phyloP scores from a whole-genome alignment of 257 asterid species.

The Thymus quinquecostatus region DNA sequence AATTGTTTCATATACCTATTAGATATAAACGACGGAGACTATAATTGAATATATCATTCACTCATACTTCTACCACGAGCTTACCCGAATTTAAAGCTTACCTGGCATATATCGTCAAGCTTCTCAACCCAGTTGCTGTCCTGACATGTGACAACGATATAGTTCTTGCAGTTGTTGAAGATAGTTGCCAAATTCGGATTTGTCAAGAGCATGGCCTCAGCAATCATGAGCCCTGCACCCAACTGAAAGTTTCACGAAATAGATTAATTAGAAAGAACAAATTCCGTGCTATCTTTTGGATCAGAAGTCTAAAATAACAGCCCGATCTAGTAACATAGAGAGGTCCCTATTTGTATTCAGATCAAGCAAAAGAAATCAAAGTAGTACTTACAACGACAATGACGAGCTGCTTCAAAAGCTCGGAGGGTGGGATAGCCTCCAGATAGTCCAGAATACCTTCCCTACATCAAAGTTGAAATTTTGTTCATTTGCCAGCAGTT shows the following conservation, averaged over 20 bases:
- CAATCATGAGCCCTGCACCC: slow-evolving; percentile 79
- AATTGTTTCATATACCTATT: slow-evolving; percentile 87
- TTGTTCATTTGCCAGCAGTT: slow-evolving; percentile 16
- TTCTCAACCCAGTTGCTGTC: slow-evolving; percentile 68
- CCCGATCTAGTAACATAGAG: too few species aligned
- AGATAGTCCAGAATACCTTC: slow-evolving; percentile 79
- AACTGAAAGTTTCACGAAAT: slow-evolving; percentile 55
- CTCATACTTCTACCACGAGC: neutral
- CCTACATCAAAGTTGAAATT: slow-evolving; percentile 49
- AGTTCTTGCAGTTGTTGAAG: slow-evolving; percentile 80
- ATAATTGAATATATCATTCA: neutral
- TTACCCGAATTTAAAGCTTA: slow-evolving; percentile 24
- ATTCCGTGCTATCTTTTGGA: too few species aligned
- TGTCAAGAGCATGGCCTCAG: slow-evolving; percentile 71
- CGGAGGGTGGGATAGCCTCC: slow-evolving; percentile 69
- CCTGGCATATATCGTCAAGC: slow-evolving; percentile 94
- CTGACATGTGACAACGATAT: slow-evolving; percentile 64
- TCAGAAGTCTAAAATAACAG: too few species aligned
- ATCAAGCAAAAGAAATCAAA: slow-evolving; percentile 16
- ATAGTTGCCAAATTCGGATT: slow-evolving; percentile 60
- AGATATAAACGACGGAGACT: neutral
- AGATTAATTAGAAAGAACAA: slow-evolving; percentile 24
- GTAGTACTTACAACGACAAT: slow-evolving; percentile 72
- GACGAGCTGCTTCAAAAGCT: slow-evolving; percentile 89
- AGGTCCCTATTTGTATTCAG: neutral